phyloP scores from a whole-genome alignment of 2,329 filamentous ascomycete species.

The Chrysoporthe deuterocubensis region DNA sequence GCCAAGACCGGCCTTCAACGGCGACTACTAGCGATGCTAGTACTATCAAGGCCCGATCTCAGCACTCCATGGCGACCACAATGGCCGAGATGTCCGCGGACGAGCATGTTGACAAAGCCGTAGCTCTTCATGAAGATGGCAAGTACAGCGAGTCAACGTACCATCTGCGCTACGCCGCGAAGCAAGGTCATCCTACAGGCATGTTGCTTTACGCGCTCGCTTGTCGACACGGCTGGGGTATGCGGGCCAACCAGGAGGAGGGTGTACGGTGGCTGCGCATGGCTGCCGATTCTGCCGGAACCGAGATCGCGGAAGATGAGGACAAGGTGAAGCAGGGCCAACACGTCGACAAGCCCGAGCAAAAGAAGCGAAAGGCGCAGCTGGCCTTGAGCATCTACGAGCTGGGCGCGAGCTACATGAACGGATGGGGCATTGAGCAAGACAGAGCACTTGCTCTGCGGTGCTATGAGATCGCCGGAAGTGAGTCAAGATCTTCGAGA shows the following conservation, averaged over 20 bases:
- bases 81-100: conserved; percentile 76
- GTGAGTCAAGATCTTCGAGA: conserved; percentile 49
- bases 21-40: conserved; percentile 58
- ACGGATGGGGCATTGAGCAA: conserved; percentile 95
- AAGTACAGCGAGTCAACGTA: conserved; percentile 93
- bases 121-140: conserved; percentile 86
- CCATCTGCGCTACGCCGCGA: conserved; percentile 87
- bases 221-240: conserved; percentile 96
- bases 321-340: conserved; percentile 66
- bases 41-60: conserved; percentile 53
- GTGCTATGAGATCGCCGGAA: conserved; percentile 95
- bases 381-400: conserved; percentile 97
- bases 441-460: conserved; percentile 85
- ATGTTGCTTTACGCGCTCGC: conserved; percentile 97
- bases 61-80: conserved; percentile 51
- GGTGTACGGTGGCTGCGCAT: conserved; percentile 91
- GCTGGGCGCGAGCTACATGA: conserved; percentile 94
- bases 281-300: conserved; percentile 80
- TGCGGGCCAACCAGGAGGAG: conserved; percentile 88
- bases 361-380: conserved; percentile 85
- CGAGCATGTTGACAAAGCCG: conserved; percentile 87
- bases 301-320: conserved; percentile 84
- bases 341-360: conserved; percentile 67
- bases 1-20: conserved; percentile 40
- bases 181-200: conserved; percentile 82